These are phyloP conservation scores for Ensete glaucum DNA, from an alignment of 176 grass and related monocot genomes.

Conservation along the genomic window DNA sequence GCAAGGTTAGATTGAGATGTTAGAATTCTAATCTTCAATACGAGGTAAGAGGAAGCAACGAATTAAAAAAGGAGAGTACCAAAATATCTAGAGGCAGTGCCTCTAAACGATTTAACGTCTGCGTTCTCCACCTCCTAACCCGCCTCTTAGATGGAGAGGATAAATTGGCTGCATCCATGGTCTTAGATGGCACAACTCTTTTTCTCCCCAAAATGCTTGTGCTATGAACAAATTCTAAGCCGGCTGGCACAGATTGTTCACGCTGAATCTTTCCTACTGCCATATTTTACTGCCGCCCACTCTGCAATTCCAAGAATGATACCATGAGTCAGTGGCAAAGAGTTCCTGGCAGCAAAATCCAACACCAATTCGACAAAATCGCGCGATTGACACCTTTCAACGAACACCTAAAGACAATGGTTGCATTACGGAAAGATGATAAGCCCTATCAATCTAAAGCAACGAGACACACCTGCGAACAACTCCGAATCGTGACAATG, in stretches of 20 bases:
- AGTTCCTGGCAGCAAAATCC: no score
- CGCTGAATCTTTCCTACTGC: slow-evolving; percentile 38
- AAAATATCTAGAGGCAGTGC: slow-evolving; percentile 60
- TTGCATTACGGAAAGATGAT: no score
- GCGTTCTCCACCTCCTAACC: slow-evolving; percentile 31
- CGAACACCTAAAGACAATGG: no score
- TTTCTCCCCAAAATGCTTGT: slow-evolving; percentile 63
- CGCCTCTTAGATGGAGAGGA: slow-evolving; percentile 45
- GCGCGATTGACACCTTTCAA: no score
- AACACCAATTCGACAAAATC: background rate
- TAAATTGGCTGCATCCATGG: slow-evolving; percentile 14
- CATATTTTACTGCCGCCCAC: slow-evolving; percentile 23
- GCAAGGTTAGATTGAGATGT: background rate
- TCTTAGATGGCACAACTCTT: slow-evolving; percentile 43
- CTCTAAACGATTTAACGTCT: slow-evolving; percentile 32
- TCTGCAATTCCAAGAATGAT: background rate
- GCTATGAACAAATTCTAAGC: slow-evolving; percentile 31
- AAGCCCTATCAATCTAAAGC: no score
- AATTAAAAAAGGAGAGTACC: slow-evolving; percentile 25
- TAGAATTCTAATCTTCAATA: background rate
- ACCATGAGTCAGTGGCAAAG: background rate
- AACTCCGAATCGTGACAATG: background rate
- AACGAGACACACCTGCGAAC: no score
- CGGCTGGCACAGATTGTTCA: slow-evolving; percentile 28
- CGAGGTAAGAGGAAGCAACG: background rate